These are phyloP conservation scores for Suhomyces chickasaworum DNA, from an alignment of 1,139 yeast species.

Conservation along the genomic window DNA sequence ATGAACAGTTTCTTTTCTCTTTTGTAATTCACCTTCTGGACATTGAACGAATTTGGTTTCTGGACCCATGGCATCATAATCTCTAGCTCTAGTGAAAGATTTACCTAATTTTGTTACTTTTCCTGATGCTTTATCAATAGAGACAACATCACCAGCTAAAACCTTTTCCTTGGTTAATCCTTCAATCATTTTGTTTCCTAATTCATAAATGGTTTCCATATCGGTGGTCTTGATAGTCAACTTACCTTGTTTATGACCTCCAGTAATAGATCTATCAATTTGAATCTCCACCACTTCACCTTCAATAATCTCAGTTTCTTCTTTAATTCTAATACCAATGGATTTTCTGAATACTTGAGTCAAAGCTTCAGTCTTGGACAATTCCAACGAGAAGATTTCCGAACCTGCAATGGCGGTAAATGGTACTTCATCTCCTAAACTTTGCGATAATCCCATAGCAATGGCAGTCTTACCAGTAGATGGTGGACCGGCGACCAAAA, in stretches of 20 bases:
- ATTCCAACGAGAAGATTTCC: slow-evolving; percentile 87
- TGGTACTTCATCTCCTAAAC: slow-evolving; percentile 88
- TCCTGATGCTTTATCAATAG: slow-evolving; percentile 95
- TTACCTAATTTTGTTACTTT: slow-evolving; percentile 92
- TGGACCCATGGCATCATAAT: slow-evolving; percentile 99
- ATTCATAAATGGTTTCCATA: slow-evolving; percentile 97
- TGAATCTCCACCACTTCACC: slow-evolving; percentile 99
- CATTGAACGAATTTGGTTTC: slow-evolving; percentile 97
- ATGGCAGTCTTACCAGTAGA: slow-evolving; percentile 98
- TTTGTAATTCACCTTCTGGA: slow-evolving; percentile 98
- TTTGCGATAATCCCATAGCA: slow-evolving; percentile 95
- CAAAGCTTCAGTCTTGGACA: slow-evolving; percentile 92
- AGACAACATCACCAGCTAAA: slow-evolving; percentile 94
- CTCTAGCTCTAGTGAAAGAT: slow-evolving; percentile 93
- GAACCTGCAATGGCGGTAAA: slow-evolving; percentile 95
- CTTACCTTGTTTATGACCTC: slow-evolving; percentile 98
- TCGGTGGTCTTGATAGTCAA: slow-evolving; percentile 96
- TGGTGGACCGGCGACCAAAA: slow-evolving; percentile 96
- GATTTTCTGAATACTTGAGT: slow-evolving; percentile 95
- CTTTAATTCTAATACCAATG: slow-evolving; percentile 93
- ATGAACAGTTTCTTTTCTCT: slow-evolving; percentile 92
- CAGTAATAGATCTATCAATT: slow-evolving; percentile 93
- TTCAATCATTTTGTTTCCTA: slow-evolving; percentile 97
- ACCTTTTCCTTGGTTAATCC: slow-evolving; percentile 93
- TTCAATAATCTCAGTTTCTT: slow-evolving; percentile 95